These are phyloP conservation scores for Wallacemonas sp. DNA, from an alignment of 208 protist genomes.

Conservation along the genomic window DNA sequence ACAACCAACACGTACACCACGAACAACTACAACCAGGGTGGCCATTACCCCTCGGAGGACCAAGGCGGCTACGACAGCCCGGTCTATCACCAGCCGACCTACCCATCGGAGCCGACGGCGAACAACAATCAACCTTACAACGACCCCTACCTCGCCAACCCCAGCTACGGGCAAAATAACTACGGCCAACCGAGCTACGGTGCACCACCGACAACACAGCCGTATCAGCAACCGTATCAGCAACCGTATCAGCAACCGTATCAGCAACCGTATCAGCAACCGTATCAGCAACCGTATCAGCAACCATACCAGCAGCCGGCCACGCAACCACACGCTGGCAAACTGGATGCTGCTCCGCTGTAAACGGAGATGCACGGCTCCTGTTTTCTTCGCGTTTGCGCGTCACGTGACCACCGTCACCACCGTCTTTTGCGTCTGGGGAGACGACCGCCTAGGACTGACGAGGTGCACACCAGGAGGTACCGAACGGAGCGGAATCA, in stretches of 20 bases:
- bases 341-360: background rate
- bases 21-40: conserved; percentile 9
- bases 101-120: background rate
- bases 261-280: background rate
- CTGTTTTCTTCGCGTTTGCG: background rate
- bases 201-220: no score
- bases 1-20: conserved; percentile 10
- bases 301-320: background rate
- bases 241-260: background rate
- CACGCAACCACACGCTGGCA: background rate
- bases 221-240: background rate
- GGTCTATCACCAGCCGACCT: no score
- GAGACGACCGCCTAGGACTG: no score
- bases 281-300: background rate
- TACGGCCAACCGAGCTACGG: background rate
- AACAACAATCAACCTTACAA: conserved; percentile 16
- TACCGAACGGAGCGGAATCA: no score
- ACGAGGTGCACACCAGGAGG: no score
- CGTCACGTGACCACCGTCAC: no score
- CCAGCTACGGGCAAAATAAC: background rate
- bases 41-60: background rate
- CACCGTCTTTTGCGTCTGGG: no score
- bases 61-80: background rate
- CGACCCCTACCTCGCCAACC: background rate
- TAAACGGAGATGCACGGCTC: background rate